Evolutionary conservation across 306 rosid genomes (phyloP), one percentile per base, ranked within the genome.

Genomic region (Chamaecrista fasciculata): DNA sequence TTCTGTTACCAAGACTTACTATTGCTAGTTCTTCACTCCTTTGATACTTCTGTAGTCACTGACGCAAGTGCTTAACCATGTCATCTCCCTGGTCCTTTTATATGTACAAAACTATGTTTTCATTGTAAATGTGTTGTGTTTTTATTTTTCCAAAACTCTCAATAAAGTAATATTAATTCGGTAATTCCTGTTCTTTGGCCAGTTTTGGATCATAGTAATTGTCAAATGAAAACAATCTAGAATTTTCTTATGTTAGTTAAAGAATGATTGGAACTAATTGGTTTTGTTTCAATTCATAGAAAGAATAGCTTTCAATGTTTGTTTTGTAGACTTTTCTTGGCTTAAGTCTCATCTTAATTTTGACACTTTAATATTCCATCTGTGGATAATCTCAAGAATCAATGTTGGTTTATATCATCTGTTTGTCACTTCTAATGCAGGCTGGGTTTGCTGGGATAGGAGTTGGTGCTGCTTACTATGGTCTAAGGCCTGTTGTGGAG

Each of bases 381-480:
- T 37, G 48, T 29, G 44, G 67, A 64, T 9, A 14, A 40, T 57
- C 56, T 37, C 66, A 61, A 47, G 49, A 73, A 29, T 15, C 40
- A 37, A 34, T 19, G 62, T 63, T 77, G 75, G 67, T 20, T 75
- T 40, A 72, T 4, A 37, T 72, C 0, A 40, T 62, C 31, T 76
- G 19, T 78, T 64, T 49, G 56, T 76, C 57, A 70, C 70, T 68
- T 69, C 33, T 68, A 51, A 58, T 82, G 81, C 91, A 94, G 98
- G 99, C 99, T 79, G 99, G 99, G 44, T 95, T 95, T 87, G 12
- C 99, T 49, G 99, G 99, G 61, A 91, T 95, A 50, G 99, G 97
- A 82, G 99, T 95, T 74, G 99, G 99, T 2, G 99, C 99, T 68
- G 99, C 99, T 50, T 95, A 83, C 86, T 76, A 91, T 78, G 99